Evolutionary conservation across 495 filamentous ascomycete genomes (phyloP).

Genomic region (Penicillium simplicissimum): DNA sequence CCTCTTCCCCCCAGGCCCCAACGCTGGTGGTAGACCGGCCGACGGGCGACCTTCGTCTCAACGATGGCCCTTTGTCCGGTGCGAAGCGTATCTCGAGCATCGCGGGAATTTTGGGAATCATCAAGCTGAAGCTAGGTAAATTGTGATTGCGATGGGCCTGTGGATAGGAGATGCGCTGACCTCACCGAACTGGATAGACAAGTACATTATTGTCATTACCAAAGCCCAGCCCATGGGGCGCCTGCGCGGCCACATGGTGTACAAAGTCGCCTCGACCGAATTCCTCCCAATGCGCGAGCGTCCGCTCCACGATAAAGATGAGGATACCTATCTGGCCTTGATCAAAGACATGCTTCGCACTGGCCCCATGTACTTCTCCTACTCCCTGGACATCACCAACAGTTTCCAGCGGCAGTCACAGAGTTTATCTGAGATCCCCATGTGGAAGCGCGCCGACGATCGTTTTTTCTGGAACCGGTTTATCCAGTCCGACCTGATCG

Average conservation of each 20-base stretch:
- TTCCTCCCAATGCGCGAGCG: slow-evolving; percentile 93
- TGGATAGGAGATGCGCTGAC: slow-evolving; percentile 18
- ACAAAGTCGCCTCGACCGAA: slow-evolving; percentile 87
- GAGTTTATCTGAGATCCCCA: slow-evolving; percentile 62
- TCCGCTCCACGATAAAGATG: slow-evolving; percentile 84
- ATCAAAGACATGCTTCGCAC: slow-evolving; percentile 76
- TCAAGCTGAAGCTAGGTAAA: slow-evolving; percentile 85
- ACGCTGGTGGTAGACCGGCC: slow-evolving; percentile 87
- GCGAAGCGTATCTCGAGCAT: slow-evolving; percentile 89
- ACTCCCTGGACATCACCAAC: slow-evolving; percentile 92
- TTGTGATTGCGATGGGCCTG: background rate
- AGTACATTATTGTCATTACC: slow-evolving; percentile 94
- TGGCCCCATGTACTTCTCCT: slow-evolving; percentile 96
- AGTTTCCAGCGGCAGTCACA: slow-evolving; percentile 89
- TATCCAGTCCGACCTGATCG: slow-evolving; percentile 85
- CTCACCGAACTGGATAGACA: slow-evolving; percentile 58
- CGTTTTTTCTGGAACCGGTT: slow-evolving; percentile 99
- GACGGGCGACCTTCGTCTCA: slow-evolving; percentile 85
- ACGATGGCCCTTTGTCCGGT: slow-evolving; percentile 70
- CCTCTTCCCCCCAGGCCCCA: slow-evolving; percentile 84
- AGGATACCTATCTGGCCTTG: slow-evolving; percentile 83
- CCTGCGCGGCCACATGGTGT: slow-evolving; percentile 88
- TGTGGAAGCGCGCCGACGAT: slow-evolving; percentile 94
- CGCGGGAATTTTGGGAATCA: slow-evolving; percentile 88
- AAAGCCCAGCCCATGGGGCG: slow-evolving; percentile 90